Evolutionary conservation across 1,139 yeast species (phyloP).

Genomic region (Yamadazyma mexicana): DNA sequence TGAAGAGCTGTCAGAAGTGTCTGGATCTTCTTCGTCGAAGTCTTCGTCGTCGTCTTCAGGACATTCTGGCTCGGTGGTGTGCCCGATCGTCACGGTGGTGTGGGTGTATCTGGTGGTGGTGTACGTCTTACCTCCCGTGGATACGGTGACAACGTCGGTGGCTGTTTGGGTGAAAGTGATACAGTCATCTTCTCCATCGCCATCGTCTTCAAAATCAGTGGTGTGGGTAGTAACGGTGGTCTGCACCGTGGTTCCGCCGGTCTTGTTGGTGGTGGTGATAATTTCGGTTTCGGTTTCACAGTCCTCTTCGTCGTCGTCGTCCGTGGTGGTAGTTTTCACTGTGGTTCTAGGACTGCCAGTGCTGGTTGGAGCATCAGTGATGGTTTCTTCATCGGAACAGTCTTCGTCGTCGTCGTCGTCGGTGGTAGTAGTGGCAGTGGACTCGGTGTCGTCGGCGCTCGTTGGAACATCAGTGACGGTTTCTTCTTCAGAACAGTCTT

Average conservation of each 20-base stretch:
- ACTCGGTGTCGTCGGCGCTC: no score
- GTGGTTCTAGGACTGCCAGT: background rate
- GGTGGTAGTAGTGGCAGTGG: background rate
- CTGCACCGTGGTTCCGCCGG: conserved; percentile 3
- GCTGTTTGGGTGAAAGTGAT: conserved; percentile 11
- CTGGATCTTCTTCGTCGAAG: conserved; percentile 7
- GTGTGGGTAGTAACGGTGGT: conserved; percentile 6
- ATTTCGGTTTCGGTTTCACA: conserved; percentile 12
- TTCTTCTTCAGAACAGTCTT: conserved; percentile 3
- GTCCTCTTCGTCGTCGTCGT: conserved; percentile 15
- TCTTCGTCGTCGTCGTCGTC: conserved; percentile 13
- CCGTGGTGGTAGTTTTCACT: conserved; percentile 4
- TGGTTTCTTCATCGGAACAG: conserved; percentile 11
- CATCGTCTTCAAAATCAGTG: conserved; percentile 13
- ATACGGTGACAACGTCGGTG: conserved; percentile 9
- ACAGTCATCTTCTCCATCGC: conserved; percentile 17
- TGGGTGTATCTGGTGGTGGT: conserved; percentile 10
- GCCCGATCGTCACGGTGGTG: conserved; percentile 10
- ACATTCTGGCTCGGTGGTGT: conserved; percentile 7
- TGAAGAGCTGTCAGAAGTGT: conserved; percentile 1
- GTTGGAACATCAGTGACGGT: no score
- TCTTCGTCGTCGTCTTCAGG: conserved; percentile 15
- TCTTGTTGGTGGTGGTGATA: conserved; percentile 5
- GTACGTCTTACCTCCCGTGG: conserved; percentile 9
- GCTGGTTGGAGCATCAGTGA: no score